These are phyloP conservation scores for Tylopilus sp. DNA, from an alignment of 1,284 basidiomycete species.

Conservation along the genomic window DNA sequence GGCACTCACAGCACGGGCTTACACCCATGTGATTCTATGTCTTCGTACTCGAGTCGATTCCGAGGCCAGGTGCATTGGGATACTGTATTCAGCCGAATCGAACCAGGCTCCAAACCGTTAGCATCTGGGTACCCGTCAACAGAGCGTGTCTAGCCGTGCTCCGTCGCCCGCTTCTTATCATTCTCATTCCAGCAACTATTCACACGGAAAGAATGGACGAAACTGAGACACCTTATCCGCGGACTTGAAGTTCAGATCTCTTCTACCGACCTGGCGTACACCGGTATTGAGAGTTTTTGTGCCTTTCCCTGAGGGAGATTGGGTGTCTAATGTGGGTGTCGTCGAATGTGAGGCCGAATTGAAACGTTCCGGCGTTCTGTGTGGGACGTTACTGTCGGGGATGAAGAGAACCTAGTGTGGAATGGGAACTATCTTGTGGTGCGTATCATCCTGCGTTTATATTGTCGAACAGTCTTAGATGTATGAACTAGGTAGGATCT, in stretches of 20 bases:
- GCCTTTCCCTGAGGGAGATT: too few species aligned
- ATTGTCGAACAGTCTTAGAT: conserved; percentile 1
- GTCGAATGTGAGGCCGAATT: conserved; percentile 76
- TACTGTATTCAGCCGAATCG: conserved; percentile 19
- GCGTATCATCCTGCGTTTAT: conserved; percentile 16
- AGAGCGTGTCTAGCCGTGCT: conserved; percentile 63
- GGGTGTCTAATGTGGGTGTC: too few species aligned
- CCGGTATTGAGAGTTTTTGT: too few species aligned
- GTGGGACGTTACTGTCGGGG: conserved; percentile 85
- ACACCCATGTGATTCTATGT: conserved; percentile 79
- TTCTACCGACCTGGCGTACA: conserved; percentile 69
- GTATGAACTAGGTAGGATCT: conserved; percentile 65
- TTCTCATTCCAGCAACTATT: conserved; percentile 54
- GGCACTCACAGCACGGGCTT: conserved; percentile 71
- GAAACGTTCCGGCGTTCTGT: conserved; percentile 64
- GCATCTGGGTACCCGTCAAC: conserved; percentile 30
- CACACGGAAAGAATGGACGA: conserved; percentile 30
- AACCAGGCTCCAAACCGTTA: conserved; percentile 8
- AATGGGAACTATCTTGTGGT: conserved; percentile 87
- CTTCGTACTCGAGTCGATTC: conserved; percentile 79
- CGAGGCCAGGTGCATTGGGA: conserved; percentile 45
- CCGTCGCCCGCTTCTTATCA: conserved; percentile 69
- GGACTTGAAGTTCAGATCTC: conserved; percentile 66
- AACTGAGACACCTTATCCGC: conserved; percentile 19
- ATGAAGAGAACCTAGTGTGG: conserved; percentile 87